Conservation (phyloP, 2,329 filamentous ascomycete genomes). For the Venturia oleaginea region DNA sequence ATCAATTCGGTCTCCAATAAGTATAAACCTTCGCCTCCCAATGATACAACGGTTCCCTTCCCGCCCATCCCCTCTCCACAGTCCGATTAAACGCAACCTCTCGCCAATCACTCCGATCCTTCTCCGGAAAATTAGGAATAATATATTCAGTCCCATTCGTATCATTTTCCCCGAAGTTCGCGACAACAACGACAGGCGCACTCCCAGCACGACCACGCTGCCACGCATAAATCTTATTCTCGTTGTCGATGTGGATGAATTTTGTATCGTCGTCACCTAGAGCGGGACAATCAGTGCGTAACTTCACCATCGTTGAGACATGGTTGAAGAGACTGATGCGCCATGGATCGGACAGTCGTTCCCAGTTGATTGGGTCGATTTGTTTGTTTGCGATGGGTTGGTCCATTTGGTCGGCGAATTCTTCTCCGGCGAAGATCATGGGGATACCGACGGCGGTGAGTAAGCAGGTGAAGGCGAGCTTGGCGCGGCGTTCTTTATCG, state of each 20-base stretch:
- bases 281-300: background rate
- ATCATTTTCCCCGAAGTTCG: background rate
- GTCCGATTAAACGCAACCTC: background rate
- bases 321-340: background rate
- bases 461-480: background rate
- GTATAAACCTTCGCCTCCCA: slow-evolving; percentile 1
- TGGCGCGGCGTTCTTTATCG: background rate
- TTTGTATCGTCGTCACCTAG: background rate
- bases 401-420: background rate
- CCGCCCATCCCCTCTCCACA: background rate
- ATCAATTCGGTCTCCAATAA: background rate
- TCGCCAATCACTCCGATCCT: background rate
- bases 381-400: background rate
- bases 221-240: background rate
- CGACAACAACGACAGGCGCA: background rate
- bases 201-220: background rate
- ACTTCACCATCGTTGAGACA: background rate
- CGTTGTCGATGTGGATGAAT: background rate
- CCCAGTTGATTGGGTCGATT: background rate
- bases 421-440: background rate
- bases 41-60: background rate
- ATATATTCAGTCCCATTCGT: background rate
- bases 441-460: background rate
- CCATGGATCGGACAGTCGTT: background rate
- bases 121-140: background rate